Base-by-base conservation (phyloP, 208 protist species). In the Acanthamoeba healyi region DNA sequence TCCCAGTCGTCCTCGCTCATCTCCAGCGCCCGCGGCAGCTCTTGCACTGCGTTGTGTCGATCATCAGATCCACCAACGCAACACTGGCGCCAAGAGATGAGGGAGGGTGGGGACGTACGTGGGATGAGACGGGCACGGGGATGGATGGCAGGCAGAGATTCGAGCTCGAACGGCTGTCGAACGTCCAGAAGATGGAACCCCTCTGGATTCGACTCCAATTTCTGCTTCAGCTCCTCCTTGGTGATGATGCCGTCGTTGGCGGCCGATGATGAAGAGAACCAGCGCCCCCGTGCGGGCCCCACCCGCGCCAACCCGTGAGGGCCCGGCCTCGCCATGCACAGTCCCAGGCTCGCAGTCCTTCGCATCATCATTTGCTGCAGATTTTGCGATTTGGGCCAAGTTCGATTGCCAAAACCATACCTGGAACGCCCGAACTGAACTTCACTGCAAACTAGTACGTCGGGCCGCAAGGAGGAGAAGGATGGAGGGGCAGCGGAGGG, bases 1-100 rank as follows among this genome's bases (percentile, higher is more conserved):
- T 88, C 81, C 81, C 81, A 88, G 4, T 88, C 81, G 29, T 88
- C 81, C 26, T 88, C 81, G n/a, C 49, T 65, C 81, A 88, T 5
- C 81, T 88, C 54, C 44, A 88, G 54, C 17, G 81, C 81, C 26
- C 32, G 49, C 10, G 81, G 49, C 49, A 88, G 44, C 81, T 88
- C 81, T 34, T 65, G 49, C 81, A 88, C 81, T 88, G 54, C 17
- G 58, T 65, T 56, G 40, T 24, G 46, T 10, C 10, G 4, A 88
- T 56, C 32, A 24, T 38, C 6, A 65, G 22, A 7, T 24, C 15
- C 6, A 67, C 22, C 24, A 6, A 32, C 14, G 58, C 15, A 9
- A 29, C 5, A 67, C 6, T 9, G 6, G 6, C 15, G 58, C 58
- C 32, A 38, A 40, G n/a, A 26, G 36, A 51, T 10, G n/a, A n/a